These are phyloP conservation scores for Aphanomyces euteiches DNA, from an alignment of 352 stramenopile genomes.

Conservation along the genomic window DNA sequence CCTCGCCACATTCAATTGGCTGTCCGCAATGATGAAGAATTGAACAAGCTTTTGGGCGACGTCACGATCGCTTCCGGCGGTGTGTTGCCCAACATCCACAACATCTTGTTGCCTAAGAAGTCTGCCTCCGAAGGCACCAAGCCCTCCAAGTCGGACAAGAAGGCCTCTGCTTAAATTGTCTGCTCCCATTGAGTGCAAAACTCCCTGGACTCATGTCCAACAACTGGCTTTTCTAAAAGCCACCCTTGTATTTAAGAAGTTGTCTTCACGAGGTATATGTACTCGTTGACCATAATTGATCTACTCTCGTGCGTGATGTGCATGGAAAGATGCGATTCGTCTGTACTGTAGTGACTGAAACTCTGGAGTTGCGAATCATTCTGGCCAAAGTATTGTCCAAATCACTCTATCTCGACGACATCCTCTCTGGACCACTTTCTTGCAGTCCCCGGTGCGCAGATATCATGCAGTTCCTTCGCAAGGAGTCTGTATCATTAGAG, in stretches of 20 bases:
- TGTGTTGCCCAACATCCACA: slow-evolving; percentile 94
- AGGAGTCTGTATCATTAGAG: too few relatives aligned
- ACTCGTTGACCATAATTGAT: not conserved
- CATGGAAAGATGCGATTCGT: not conserved
- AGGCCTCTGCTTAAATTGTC: slow-evolving; percentile 25
- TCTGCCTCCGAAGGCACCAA: slow-evolving; percentile 35
- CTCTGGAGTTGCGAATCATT: not conserved
- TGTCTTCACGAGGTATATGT: not conserved
- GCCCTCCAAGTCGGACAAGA: slow-evolving; percentile 33
- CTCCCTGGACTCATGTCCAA: slow-evolving; percentile 4
- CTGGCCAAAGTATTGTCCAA: not conserved
- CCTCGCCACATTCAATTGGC: slow-evolving; percentile 95
- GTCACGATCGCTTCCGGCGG: slow-evolving; percentile 92
- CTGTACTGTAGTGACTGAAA: too few relatives aligned
- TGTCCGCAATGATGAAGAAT: slow-evolving; percentile 90
- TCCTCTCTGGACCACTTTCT: not conserved
- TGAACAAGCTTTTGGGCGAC: slow-evolving; percentile 90
- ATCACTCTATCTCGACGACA: not conserved
- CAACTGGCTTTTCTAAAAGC: slow-evolving; percentile 27
- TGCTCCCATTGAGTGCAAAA: not conserved
- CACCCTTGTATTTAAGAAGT: slow-evolving; percentile 9
- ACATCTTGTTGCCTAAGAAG: slow-evolving; percentile 83
- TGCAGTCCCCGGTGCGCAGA: too few relatives aligned
- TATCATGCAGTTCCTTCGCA: too few relatives aligned
- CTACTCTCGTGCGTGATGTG: not conserved